Percentiles rank a stretch among this genome's conserved stretches.
Evolutionary conservation across 441 rosid species (phyloP).

Genomic region (Adansonia madagascariensis): DNA sequence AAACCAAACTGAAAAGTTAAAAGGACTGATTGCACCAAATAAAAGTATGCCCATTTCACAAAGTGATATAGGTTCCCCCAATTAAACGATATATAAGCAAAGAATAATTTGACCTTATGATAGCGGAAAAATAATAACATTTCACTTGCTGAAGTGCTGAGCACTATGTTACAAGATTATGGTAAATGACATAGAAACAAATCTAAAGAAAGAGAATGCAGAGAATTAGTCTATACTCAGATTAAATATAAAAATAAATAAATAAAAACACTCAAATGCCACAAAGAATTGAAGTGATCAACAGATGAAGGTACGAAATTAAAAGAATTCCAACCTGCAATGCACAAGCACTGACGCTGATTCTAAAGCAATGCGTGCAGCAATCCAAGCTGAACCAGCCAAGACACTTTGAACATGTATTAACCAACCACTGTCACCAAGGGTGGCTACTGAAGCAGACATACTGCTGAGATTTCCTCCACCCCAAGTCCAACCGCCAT

Average conservation of each 20-base stretch:
- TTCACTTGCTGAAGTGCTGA: slow-evolving; percentile 7
- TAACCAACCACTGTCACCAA: slow-evolving; percentile 99
- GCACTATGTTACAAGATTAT: neutral
- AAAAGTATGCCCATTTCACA: neutral
- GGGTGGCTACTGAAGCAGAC: slow-evolving; percentile 99
- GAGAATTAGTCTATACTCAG: neutral
- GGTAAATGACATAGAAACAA: slow-evolving; percentile 8
- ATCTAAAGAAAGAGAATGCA: neutral
- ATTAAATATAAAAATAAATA: slow-evolving; percentile 1
- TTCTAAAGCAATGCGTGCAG: slow-evolving; percentile 90
- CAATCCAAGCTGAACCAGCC: slow-evolving; percentile 99
- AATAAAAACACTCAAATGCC: slow-evolving; percentile 6
- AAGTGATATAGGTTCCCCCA: neutral
- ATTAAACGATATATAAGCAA: slow-evolving; percentile 1
- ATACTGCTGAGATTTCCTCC: slow-evolving; percentile 99
- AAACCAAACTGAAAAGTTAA: slow-evolving; percentile 4
- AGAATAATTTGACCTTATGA: neutral
- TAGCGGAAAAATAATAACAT: neutral
- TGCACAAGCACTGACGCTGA: slow-evolving; percentile 98
- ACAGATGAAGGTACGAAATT: slow-evolving; percentile 5
- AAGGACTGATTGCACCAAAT: neutral
- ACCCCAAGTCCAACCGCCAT: slow-evolving; percentile 99
- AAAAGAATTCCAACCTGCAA: slow-evolving; percentile 73
- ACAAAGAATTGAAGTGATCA: neutral
- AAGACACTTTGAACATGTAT: slow-evolving; percentile 92